Evolutionary conservation across 2,329 filamentous ascomycete genomes (phyloP), one percentile per base, ranked within the genome.

Genomic region (Paraphoma sp.): DNA sequence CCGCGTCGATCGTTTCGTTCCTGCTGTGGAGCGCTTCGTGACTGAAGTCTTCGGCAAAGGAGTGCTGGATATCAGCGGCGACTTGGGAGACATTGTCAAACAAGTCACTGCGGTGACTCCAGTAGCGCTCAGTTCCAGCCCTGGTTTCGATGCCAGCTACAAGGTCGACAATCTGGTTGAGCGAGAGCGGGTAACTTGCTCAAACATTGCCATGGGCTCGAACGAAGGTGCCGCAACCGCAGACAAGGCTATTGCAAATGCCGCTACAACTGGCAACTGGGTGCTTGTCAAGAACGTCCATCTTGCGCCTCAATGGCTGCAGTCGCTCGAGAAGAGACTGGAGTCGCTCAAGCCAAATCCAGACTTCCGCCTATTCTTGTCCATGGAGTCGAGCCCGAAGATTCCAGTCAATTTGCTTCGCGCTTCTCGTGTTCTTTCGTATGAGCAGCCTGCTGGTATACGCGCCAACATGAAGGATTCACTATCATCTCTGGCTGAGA

Each of bases 211-310:
- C 68, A 99, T 99, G 95, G 95, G 95, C 72, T 98, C 95, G 45
- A 96, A 96, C 71, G 95, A 99, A 82, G 92, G 93, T 74, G 83
- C 96, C 16, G 88, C 93, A 55, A 95, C 89, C 60, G 95, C 95
- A 16, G 95, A 99, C 82, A 97, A 97, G 79, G 95, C 96, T 30
- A 93, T 99, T 72, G 91, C 87, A 78, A 92, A 93, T 69, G 95
- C 95, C 9, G 94, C 95, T 5, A 92, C 96, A 54, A 90, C 89
- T 14, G 95, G 95, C 64, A 92, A 89, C 28, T 99, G 95, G 95
- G 96, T 99, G 9, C 85, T 99, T 59, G 89, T 99, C 84, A 99
- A 99, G 86, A 99, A 99, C 81, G 95, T 99, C 17, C 95, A 99
- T 78, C 85, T 99, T 60, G 93, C 94, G 30, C 93, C 95, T 1